Evolutionary conservation across 257 asterid genomes (phyloP).

Genomic region (Gardenia jasminoides): DNA sequence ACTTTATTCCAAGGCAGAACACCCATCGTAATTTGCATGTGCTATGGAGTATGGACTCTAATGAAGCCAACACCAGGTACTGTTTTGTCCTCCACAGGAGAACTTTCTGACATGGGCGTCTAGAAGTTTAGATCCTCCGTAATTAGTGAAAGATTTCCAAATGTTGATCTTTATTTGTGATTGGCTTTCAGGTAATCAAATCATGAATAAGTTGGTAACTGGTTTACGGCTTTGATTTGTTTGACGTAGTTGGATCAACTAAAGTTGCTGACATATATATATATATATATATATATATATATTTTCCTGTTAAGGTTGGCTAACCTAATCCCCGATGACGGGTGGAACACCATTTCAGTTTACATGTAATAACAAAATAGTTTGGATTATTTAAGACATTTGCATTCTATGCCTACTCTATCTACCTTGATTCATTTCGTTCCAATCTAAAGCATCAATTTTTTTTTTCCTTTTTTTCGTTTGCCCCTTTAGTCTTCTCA

Average conservation of each 20-base stretch:
- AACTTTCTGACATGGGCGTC: background rate
- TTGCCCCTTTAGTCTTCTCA: background rate
- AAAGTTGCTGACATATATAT: background rate
- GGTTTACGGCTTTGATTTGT: background rate
- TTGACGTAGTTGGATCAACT: background rate
- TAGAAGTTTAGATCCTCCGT: background rate
- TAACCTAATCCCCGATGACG: constrained; percentile 8
- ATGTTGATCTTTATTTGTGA: background rate
- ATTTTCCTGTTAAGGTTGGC: constrained; percentile 8
- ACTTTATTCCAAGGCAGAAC: constrained; percentile 24
- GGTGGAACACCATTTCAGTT: background rate
- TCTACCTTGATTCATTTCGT: background rate
- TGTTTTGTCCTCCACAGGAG: background rate
- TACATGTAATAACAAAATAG: background rate
- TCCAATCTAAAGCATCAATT: background rate
- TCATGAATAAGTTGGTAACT: background rate
- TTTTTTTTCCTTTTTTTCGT: background rate
- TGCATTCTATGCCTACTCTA: background rate
- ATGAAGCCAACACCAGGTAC: background rate
- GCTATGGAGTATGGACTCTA: background rate
- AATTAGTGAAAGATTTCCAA: background rate
- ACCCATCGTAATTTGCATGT: background rate
- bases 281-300: too few species aligned
- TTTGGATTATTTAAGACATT: background rate
- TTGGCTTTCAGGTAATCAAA: background rate